Conservation (phyloP, 129 eudicot species). For the Cynara cardunculus region DNA sequence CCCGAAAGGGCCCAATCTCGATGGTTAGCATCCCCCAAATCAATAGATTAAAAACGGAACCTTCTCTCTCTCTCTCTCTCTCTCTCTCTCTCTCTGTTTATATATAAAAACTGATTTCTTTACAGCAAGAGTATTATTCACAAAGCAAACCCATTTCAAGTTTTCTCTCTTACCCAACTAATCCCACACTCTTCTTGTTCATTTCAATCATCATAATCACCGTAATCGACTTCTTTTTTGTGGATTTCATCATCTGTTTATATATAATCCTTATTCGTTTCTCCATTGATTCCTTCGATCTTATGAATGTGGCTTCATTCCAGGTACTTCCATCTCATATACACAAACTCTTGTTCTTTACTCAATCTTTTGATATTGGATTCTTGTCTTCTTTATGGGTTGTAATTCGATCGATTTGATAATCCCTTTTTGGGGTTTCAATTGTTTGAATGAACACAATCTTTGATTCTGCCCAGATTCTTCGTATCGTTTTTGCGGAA, state of each 20-base stretch:
- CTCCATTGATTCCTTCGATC: constrained; percentile 26
- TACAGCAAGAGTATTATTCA: constrained; percentile 29
- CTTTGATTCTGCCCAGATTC: not conserved
- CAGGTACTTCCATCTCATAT: constrained; percentile 16
- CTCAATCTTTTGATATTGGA: not conserved
- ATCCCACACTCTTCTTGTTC: constrained; percentile 6
- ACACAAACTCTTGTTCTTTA: constrained; percentile 10
- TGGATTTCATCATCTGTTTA: not conserved
- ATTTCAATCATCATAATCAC: constrained; percentile 13
- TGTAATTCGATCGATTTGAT: constrained; percentile 11
- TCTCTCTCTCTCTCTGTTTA: not conserved
- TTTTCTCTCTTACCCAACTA: constrained; percentile 21
- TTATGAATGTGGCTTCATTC: constrained; percentile 34
- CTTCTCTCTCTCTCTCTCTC: constrained; percentile 3
- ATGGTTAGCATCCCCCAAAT: not conserved
- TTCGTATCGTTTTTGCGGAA: not conserved
- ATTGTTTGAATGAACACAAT: not conserved
- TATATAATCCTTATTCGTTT: constrained; percentile 12
- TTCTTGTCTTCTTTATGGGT: constrained; percentile 11
- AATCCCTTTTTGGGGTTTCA: not conserved
- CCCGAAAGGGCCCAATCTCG: not conserved
- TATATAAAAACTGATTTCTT: constrained; percentile 26
- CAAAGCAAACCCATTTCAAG: constrained; percentile 29
- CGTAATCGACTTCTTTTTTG: not conserved
- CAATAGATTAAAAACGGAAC: not conserved